A percentile compares a stretch with the other conserved stretches of the same genome.
Conservation (phyloP, 495 filamentous ascomycete genomes). For the Aspergillus hancockii region DNA sequence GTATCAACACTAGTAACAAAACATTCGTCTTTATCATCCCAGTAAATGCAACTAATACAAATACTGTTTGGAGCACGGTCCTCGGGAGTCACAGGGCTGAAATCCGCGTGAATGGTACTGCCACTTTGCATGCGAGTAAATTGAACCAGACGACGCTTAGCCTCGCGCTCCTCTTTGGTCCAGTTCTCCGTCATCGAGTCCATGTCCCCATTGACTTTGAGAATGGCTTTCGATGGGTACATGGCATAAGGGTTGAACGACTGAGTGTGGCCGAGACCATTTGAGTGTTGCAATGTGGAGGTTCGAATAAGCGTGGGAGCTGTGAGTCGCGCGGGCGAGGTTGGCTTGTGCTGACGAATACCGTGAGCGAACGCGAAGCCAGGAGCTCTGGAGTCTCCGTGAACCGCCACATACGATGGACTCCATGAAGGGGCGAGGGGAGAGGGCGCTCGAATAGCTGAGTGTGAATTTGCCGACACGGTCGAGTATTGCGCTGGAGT, state of each 20-base stretch:
- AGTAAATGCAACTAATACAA: slow-evolving; percentile 89
- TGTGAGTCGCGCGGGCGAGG: slow-evolving; percentile 44
- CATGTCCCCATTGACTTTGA: slow-evolving; percentile 85
- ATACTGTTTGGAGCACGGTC: slow-evolving; percentile 71
- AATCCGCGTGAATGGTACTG: slow-evolving; percentile 69
- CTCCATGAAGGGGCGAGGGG: slow-evolving; percentile 48
- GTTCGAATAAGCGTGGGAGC: slow-evolving; percentile 80
- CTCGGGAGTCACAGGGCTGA: slow-evolving; percentile 68
- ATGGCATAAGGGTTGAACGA: slow-evolving; percentile 78
- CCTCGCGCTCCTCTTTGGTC: slow-evolving; percentile 75
- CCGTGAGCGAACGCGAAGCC: slow-evolving; percentile 34
- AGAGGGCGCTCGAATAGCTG: slow-evolving; percentile 41
- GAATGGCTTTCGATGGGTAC: slow-evolving; percentile 81
- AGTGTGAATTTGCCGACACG: slow-evolving; percentile 35
- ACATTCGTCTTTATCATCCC: slow-evolving; percentile 86
- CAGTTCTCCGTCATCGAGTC: slow-evolving; percentile 76
- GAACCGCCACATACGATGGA: slow-evolving; percentile 38
- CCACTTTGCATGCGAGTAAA: slow-evolving; percentile 80
- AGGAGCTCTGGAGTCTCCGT: slow-evolving; percentile 30
- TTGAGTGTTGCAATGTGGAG: slow-evolving; percentile 69
- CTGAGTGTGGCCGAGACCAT: slow-evolving; percentile 42
- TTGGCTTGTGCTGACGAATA: slow-evolving; percentile 34
- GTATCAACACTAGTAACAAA: slow-evolving; percentile 97
- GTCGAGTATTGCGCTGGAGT: slow-evolving; percentile 31
- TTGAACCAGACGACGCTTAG: slow-evolving; percentile 77